Percentiles rank a stretch among this genome's conserved stretches.
These are phyloP conservation scores for Aspergillus tanneri DNA, from an alignment of 2,329 filamentous ascomycete genomes.

Conservation along the genomic window DNA sequence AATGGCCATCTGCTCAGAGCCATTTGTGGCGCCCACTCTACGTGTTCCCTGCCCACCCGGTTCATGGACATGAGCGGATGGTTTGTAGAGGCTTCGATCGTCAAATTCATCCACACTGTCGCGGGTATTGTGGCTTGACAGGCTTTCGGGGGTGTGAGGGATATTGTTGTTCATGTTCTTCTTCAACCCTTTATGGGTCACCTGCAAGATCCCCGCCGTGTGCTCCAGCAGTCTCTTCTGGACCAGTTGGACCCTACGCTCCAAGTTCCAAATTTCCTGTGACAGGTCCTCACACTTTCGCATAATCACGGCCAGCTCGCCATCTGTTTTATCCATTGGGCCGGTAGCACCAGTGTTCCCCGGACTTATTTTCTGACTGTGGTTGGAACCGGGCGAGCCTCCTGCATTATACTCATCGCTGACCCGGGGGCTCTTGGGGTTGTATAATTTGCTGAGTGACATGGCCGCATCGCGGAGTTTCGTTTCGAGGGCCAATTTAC, in stretches of 20 bases:
- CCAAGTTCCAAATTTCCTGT: slow-evolving; percentile 73
- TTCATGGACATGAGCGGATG: slow-evolving; percentile 64
- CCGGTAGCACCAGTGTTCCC: slow-evolving; percentile 43
- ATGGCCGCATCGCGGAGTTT: slow-evolving; percentile 93
- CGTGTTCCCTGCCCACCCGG: slow-evolving; percentile 30
- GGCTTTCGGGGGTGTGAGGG: slow-evolving; percentile 73
- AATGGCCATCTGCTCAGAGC: slow-evolving; percentile 17
- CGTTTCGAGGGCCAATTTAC: slow-evolving; percentile 82
- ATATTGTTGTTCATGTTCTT: slow-evolving; percentile 56
- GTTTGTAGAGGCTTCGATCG: slow-evolving; percentile 70
- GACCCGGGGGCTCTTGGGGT: slow-evolving; percentile 57
- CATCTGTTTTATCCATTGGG: slow-evolving; percentile 59
- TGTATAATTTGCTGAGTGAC: slow-evolving; percentile 79
- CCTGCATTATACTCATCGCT: slow-evolving; percentile 42
- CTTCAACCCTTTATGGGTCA: slow-evolving; percentile 76
- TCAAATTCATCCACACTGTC: slow-evolving; percentile 68
- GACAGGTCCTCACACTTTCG: slow-evolving; percentile 84
- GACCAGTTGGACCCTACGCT: slow-evolving; percentile 72
- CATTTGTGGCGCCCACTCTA: slow-evolving; percentile 11
- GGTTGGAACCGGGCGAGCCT: slow-evolving; percentile 49
- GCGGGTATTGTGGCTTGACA: slow-evolving; percentile 58
- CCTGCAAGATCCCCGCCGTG: slow-evolving; percentile 85
- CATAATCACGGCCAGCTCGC: slow-evolving; percentile 71
- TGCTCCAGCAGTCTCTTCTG: slow-evolving; percentile 80
- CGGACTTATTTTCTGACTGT: slow-evolving; percentile 53